These are phyloP conservation scores for Tephrocybe sp. DNA, from an alignment of 768 basidiomycete species.

Conservation along the genomic window DNA sequence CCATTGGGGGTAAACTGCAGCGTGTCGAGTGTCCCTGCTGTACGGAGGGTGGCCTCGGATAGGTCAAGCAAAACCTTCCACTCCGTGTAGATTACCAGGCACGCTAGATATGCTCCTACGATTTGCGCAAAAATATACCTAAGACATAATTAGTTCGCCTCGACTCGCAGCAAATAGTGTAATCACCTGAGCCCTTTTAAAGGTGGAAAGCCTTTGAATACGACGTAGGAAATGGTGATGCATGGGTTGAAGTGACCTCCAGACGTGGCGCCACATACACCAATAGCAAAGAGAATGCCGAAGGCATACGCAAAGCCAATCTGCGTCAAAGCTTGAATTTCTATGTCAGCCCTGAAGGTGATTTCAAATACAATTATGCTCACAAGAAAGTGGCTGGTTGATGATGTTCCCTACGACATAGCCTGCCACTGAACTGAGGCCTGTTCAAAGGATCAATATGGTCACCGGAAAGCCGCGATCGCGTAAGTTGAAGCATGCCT, in stretches of 20 bases:
- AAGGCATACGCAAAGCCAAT: conserved; percentile 58
- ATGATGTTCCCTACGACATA: conserved; percentile 47
- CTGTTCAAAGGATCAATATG: too few relatives aligned
- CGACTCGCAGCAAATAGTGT: not conserved
- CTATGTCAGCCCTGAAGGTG: not conserved
- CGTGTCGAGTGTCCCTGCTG: conserved; percentile 21
- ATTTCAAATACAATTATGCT: conserved; percentile 16
- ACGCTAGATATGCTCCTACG: conserved; percentile 62
- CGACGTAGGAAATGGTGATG: conserved; percentile 50
- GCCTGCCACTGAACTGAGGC: conserved; percentile 55
- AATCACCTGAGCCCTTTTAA: conserved; percentile 48
- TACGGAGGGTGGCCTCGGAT: conserved; percentile 29
- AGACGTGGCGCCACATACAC: conserved; percentile 50
- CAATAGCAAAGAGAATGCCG: conserved; percentile 60
- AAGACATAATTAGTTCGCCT: not conserved
- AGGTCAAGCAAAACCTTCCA: conserved; percentile 50
- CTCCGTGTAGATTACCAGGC: conserved; percentile 58
- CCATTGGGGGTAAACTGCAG: conserved; percentile 38
- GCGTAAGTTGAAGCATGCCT: conserved; percentile 31
- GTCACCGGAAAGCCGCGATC: too few relatives aligned
- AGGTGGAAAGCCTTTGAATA: conserved; percentile 56
- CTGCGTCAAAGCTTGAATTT: conserved; percentile 45
- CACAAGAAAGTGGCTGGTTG: conserved; percentile 47
- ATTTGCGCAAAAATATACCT: conserved; percentile 70
- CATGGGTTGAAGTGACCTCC: conserved; percentile 69